Base-by-base conservation (phyloP, 2,329 filamentous ascomycete species). In the Graphilbum fragrans region DNA sequence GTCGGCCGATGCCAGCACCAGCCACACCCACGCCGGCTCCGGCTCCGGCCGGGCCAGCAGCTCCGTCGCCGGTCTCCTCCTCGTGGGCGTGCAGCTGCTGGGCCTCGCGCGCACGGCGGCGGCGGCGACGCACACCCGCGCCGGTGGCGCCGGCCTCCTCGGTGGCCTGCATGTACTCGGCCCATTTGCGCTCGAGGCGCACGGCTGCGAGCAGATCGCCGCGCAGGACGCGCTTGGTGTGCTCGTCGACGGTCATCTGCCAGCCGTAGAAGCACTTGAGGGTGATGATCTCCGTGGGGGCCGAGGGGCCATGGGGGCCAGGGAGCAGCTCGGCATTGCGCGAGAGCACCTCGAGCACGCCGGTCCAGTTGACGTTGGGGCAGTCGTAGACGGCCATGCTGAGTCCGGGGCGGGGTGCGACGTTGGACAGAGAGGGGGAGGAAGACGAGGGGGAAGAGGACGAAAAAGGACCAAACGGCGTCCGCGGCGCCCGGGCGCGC, bases 261-360 rank as follows among this genome's bases (percentile, higher is more conserved):
- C 86, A 95, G 34, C 83, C 86, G 58, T 94, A 94, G 65, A 90
- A 96, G 60, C 87, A 94, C 60, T 94, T 95, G 35, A 96, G 70
- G 6, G 78, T 70, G 45, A 96, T 86, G 43, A 93, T 76, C 55
- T 94, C 81, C 1, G 77, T 74, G 0, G 86, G 84, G 51, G 80
- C 88, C 0, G 72, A 25, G 35, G 10, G 69, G 40, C 2, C 35
- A 23, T 14, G 38, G 23, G 18, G 11, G 33, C 17, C 27, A 33
- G 18, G 53, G 43, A 38, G 35, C 19, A 85, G 69, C 53, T 87
- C 82, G 11, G 85, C 77, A 54, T 98, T 96, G 49, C 84, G 78
- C 14, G 79, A 87, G 3, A 96, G 68, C 1, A 96, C 76, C 59
- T 94, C 86, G 38, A 84, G 80, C 31, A 95, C 74, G 23, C 90